These are phyloP conservation scores for Tieghemiomyces parasiticus DNA, from an alignment of 192 early-diverging fungal genomes.

Conservation along the genomic window DNA sequence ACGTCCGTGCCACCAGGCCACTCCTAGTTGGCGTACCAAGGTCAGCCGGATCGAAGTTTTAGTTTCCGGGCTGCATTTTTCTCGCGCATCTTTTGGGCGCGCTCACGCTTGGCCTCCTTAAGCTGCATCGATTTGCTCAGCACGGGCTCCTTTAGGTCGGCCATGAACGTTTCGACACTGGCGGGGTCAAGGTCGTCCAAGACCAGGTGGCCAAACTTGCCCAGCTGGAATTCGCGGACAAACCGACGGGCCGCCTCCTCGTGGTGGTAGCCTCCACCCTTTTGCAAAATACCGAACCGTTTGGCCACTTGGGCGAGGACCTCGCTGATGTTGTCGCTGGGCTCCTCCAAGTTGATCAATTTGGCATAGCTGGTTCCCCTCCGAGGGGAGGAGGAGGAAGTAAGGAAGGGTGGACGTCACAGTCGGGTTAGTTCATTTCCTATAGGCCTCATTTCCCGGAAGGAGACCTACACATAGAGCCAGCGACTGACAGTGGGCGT, in stretches of 20 bases:
- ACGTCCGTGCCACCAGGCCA: no score
- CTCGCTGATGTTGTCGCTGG: constrained; percentile 55
- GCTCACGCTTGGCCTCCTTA: not conserved
- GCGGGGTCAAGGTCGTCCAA: constrained; percentile 59
- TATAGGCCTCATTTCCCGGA: no score
- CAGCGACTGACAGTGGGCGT: not conserved
- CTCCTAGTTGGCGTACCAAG: no score
- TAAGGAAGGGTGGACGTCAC: no score
- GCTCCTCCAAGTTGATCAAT: constrained; percentile 35
- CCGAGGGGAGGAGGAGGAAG: constrained; percentile 9
- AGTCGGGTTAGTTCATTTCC: no score
- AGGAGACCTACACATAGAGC: not conserved
- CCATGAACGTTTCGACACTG: constrained; percentile 34
- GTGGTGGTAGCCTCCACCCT: constrained; percentile 46
- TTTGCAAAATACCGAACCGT: constrained; percentile 48
- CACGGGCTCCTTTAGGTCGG: not conserved
- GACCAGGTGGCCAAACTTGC: constrained; percentile 62
- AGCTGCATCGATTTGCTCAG: not conserved
- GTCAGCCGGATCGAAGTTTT: no score
- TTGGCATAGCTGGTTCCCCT: constrained; percentile 28
- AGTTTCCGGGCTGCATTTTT: no score
- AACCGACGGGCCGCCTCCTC: constrained; percentile 54
- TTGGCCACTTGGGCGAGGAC: constrained; percentile 45
- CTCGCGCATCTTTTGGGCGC: no score
- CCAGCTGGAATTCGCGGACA: constrained; percentile 66